Percentiles rank a stretch among this genome's conserved stretches.
phyloP scores from a whole-genome alignment of 106 monocot genomes.

The Agapanthus africanus region DNA sequence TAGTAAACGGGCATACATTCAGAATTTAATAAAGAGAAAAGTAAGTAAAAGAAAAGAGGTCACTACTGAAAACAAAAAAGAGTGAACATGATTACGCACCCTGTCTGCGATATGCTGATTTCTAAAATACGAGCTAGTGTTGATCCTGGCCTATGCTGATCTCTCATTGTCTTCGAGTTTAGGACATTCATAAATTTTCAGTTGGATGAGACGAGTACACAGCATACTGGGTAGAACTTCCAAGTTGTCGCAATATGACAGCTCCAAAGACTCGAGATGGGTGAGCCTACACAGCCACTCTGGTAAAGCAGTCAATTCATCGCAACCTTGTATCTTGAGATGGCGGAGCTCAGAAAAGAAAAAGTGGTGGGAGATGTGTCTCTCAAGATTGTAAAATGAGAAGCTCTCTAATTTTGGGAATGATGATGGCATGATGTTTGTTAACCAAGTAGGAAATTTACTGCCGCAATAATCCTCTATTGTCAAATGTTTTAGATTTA shows the following conservation, averaged over 20 bases:
- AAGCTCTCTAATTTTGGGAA: conserved; percentile 1
- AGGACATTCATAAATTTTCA: no score
- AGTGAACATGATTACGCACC: no score
- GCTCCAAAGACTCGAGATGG: neutral
- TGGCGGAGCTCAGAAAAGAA: neutral
- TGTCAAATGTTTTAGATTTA: conserved; percentile 1
- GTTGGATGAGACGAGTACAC: neutral
- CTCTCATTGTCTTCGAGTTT: no score
- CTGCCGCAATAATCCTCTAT: conserved; percentile 20
- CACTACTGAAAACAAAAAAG: no score
- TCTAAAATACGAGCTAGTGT: no score
- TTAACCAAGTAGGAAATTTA: conserved; percentile 20
- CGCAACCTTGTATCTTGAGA: neutral
- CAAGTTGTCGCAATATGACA: neutral
- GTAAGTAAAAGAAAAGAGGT: no score
- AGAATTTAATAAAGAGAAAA: no score
- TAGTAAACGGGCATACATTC: no score
- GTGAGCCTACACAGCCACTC: neutral
- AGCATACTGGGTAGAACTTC: neutral
- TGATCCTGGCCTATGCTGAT: no score
- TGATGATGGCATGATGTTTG: neutral
- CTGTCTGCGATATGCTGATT: no score
- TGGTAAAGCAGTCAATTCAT: neutral
- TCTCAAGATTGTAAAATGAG: neutral
- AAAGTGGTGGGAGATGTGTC: conserved; percentile 10